These are phyloP conservation scores for Dactylonectria estremocensis DNA, from an alignment of 2,329 filamentous ascomycete genomes.

Conservation along the genomic window DNA sequence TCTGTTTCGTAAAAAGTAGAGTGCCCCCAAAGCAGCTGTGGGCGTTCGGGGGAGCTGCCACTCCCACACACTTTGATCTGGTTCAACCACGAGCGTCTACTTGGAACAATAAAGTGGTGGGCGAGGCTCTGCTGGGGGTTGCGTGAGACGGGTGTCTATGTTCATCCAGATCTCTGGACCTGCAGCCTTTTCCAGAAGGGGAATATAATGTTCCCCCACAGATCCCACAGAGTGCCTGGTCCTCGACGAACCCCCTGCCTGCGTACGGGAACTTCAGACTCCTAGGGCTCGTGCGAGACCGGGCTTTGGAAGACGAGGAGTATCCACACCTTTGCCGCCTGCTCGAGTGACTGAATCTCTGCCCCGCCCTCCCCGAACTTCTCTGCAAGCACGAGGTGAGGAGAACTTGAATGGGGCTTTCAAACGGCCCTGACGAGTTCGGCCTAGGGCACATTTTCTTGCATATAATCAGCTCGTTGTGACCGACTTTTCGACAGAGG, in stretches of 20 bases:
- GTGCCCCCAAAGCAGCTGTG: not conserved
- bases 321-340: not conserved
- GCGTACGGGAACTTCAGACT: slow-evolving; percentile 21
- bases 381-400: not conserved
- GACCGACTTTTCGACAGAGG: slow-evolving; percentile 33
- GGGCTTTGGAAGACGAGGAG: not conserved
- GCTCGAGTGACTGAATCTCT: not conserved
- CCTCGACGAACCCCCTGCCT: slow-evolving; percentile 6
- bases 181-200: slow-evolving; percentile 33
- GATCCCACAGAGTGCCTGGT: not conserved
- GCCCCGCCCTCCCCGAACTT: not conserved
- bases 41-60: too few species aligned
- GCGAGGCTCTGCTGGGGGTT: not conserved
- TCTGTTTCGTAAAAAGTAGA: not conserved
- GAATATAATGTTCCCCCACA: slow-evolving; percentile 17
- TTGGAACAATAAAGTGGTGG: not conserved
- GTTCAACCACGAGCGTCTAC: not conserved
- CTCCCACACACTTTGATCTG: not conserved
- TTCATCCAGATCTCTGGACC: slow-evolving; percentile 35
- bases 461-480: slow-evolving; percentile 23
- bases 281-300: not conserved
- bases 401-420: not conserved
- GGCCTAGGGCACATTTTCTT: slow-evolving; percentile 23
- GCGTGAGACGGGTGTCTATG: slow-evolving; percentile 23
- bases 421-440: not conserved